These are phyloP conservation scores for Fraxinus xanthoxyloides DNA, from an alignment of 305 asterid species.

Conservation along the genomic window DNA sequence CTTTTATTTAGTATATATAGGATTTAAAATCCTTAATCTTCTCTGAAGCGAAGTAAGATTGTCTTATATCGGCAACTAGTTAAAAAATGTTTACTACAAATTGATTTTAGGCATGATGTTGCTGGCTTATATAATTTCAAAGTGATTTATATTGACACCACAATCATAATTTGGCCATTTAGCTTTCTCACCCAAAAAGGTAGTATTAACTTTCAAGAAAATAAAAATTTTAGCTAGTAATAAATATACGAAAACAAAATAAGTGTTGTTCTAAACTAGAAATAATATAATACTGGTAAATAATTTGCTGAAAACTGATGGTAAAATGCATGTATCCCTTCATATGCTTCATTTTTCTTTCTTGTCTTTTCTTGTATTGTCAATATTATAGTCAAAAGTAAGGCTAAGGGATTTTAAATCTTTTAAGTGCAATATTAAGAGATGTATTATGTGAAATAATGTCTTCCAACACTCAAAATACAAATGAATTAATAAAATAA, in stretches of 20 bases:
- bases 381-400: background rate
- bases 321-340: background rate
- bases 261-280: background rate
- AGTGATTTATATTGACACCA: background rate
- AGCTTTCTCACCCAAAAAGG: background rate
- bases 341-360: background rate
- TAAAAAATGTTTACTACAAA: background rate
- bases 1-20: background rate
- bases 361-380: background rate
- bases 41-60: background rate
- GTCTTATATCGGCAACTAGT: background rate
- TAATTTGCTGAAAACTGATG: background rate
- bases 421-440: background rate
- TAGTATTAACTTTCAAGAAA: background rate
- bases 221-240: background rate
- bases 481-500: background rate
- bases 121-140: slow-evolving; percentile 2
- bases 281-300: background rate
- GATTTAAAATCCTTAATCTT: background rate
- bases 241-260: background rate
- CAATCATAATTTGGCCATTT: background rate
- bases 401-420: background rate
- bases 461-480: background rate
- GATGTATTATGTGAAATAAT: background rate
- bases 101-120: background rate